Evolutionary conservation across 2,329 filamentous ascomycete genomes (phyloP).

Genomic region (Dactylellina leptospora): DNA sequence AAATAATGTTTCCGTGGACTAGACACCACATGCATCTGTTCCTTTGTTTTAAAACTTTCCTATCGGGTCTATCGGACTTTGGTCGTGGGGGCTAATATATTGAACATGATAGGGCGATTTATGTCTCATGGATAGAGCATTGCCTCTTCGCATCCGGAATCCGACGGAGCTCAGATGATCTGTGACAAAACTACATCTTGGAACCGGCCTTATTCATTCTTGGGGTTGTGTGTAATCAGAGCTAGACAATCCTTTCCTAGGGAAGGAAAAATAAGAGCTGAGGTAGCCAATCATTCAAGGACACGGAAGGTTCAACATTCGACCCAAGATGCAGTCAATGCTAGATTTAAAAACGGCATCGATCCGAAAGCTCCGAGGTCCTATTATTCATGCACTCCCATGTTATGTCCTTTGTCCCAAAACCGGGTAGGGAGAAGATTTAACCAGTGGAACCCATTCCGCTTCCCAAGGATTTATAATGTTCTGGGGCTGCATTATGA

Average conservation of each 20-base stretch:
- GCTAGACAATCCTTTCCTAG: too few species aligned
- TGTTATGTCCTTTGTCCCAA: not conserved
- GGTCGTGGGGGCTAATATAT: conserved; percentile 16
- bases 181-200: too few species aligned
- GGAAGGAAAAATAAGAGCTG: too few species aligned
- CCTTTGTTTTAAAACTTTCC: conserved; percentile 3
- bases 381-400: not conserved
- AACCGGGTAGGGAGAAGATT: not conserved
- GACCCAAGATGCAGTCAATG: too few species aligned
- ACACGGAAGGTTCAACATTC: too few species aligned
- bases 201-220: conserved; percentile 22
- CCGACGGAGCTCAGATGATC: too few species aligned
- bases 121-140: too few species aligned
- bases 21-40: conserved; percentile 7
- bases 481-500: too few species aligned
- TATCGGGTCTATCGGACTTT: conserved; percentile 30
- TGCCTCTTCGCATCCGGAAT: too few species aligned
- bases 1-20: conserved; percentile 19
- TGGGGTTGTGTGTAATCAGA: too few species aligned
- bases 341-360: conserved; percentile 1
- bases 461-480: not conserved
- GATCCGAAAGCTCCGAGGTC: conserved; percentile 9
- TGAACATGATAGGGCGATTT: too few species aligned
- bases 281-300: too few species aligned
- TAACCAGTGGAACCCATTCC: conserved; percentile 15